These are phyloP conservation scores for Amphirosellinia nigrospora DNA, from an alignment of 495 filamentous ascomycete genomes.

Conservation along the genomic window DNA sequence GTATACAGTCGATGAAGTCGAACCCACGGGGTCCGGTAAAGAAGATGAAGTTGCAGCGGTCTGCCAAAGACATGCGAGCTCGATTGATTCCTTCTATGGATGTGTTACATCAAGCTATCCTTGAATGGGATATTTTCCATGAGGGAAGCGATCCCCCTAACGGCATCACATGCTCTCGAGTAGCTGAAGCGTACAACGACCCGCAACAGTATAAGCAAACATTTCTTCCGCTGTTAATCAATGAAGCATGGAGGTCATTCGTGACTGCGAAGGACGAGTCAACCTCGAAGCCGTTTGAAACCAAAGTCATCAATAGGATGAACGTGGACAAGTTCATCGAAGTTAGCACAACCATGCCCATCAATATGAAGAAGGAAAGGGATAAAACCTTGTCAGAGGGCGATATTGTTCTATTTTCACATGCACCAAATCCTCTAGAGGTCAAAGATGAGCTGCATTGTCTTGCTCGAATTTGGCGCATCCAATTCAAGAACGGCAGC, in stretches of 20 bases:
- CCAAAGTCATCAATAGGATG: conserved; percentile 83
- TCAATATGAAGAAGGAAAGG: conserved; percentile 70
- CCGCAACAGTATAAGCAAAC: conserved; percentile 82
- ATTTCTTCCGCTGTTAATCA: conserved; percentile 87
- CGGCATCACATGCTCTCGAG: conserved; percentile 70
- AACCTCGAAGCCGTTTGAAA: conserved; percentile 75
- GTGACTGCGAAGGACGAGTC: conserved; percentile 87
- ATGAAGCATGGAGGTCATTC: conserved; percentile 96
- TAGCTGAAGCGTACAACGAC: conserved; percentile 76
- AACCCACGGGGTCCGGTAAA: conserved; percentile 72
- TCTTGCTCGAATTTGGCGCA: conserved; percentile 80
- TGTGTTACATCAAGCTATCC: conserved; percentile 79
- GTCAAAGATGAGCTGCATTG: conserved; percentile 74
- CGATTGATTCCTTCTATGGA: conserved; percentile 89
- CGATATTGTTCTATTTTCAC: conserved; percentile 86
- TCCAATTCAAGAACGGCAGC: conserved; percentile 76
- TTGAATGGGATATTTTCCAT: conserved; percentile 94
- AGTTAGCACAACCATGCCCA: conserved; percentile 80
- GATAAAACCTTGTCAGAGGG: conserved; percentile 79
- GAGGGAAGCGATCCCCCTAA: conserved; percentile 81
- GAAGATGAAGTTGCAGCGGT: conserved; percentile 76
- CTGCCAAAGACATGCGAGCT: conserved; percentile 90
- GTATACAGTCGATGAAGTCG: conserved; percentile 55
- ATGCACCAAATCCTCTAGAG: conserved; percentile 66
- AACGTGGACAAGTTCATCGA: conserved; percentile 93